These are phyloP conservation scores for Metschnikowia sp. DNA, from an alignment of 805 yeast genomes.

Conservation along the genomic window DNA sequence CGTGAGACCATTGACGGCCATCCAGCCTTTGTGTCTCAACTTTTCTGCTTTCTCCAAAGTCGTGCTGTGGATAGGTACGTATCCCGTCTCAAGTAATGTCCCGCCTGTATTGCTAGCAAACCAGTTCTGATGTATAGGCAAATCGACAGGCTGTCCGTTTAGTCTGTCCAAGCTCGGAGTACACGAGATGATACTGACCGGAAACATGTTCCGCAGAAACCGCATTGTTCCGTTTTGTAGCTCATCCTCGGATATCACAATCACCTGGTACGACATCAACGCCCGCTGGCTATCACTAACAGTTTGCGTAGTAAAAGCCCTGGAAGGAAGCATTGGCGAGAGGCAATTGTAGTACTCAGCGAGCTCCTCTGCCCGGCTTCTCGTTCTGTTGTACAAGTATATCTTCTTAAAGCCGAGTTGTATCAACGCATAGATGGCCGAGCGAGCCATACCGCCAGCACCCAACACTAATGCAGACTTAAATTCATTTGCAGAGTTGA, in stretches of 20 bases:
- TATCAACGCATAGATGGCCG: slow-evolving; percentile 17
- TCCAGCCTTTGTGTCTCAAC: slow-evolving; percentile 13
- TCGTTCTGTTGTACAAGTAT: slow-evolving; percentile 10
- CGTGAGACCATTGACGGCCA: slow-evolving; percentile 14
- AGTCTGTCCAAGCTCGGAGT: slow-evolving; percentile 9
- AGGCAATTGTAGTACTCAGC: background rate
- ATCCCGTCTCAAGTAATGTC: slow-evolving; percentile 9
- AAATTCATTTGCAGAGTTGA: slow-evolving; percentile 14
- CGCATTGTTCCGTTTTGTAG: background rate
- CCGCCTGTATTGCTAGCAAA: slow-evolving; percentile 13
- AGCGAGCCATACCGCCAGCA: slow-evolving; percentile 18
- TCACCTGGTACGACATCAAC: slow-evolving; percentile 1
- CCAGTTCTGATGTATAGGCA: slow-evolving; percentile 12
- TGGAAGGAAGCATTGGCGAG: slow-evolving; percentile 9
- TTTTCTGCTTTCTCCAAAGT: slow-evolving; percentile 2
- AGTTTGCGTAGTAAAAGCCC: slow-evolving; percentile 1
- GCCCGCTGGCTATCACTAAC: slow-evolving; percentile 3
- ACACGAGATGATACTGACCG: slow-evolving; percentile 13
- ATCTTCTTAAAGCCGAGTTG: slow-evolving; percentile 14
- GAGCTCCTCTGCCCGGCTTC: background rate
- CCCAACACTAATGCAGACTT: slow-evolving; percentile 18
- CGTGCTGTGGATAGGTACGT: background rate
- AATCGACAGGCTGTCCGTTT: slow-evolving; percentile 2
- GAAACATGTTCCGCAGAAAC: background rate
- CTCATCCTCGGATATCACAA: background rate